Conservation (phyloP, 148 eudicot genomes). For the Fagopyrum esculentum region DNA sequence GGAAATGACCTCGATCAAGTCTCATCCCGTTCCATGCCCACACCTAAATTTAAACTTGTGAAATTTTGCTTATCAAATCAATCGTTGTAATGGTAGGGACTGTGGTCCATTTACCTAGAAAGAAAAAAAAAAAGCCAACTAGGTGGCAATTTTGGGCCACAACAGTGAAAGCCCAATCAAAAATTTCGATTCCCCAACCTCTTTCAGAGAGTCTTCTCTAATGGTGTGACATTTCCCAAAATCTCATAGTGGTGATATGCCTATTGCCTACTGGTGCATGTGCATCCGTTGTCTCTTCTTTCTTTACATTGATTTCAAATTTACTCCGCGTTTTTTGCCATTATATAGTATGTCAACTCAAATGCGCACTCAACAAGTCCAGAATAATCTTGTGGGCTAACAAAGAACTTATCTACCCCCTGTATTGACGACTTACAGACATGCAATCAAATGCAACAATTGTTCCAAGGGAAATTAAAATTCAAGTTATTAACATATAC, state of each 20-base stretch:
- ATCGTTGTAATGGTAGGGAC: conserved; percentile 1
- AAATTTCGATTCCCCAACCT: background rate
- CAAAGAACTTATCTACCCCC: background rate
- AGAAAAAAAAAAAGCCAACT: background rate
- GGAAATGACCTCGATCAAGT: too few species aligned
- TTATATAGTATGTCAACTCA: background rate
- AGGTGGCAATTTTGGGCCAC: background rate
- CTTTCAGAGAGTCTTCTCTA: background rate
- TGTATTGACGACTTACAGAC: too few species aligned
- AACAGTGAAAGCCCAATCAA: background rate
- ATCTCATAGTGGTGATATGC: background rate
- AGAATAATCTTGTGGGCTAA: background rate
- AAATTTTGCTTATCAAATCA: background rate
- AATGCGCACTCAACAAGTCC: background rate
- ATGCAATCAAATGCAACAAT: too few species aligned
- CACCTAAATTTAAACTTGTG: background rate
- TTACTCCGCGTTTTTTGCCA: background rate
- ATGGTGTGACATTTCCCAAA: background rate
- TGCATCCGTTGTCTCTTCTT: background rate
- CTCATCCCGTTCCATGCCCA: too few species aligned
- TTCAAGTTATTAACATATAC: background rate
- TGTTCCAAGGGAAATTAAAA: background rate
- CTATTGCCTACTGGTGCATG: background rate
- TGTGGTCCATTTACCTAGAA: background rate
- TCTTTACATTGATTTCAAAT: background rate